These are phyloP conservation scores for Rehmannia glutinosa DNA, from an alignment of 257 asterid species.

Conservation along the genomic window DNA sequence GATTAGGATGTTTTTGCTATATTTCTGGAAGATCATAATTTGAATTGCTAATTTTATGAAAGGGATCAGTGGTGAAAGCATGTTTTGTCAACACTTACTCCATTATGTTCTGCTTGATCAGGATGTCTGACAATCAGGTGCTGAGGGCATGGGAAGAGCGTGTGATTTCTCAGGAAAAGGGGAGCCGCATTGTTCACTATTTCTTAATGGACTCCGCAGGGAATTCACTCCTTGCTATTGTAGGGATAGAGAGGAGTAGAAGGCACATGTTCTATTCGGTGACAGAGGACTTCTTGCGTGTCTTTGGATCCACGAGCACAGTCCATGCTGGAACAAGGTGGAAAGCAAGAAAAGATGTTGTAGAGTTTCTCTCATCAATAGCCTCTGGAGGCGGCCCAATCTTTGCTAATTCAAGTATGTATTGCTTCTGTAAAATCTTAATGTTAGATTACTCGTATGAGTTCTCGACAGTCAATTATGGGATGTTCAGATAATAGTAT, in stretches of 20 bases:
- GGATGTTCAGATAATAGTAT: no score
- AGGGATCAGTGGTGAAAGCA: not conserved
- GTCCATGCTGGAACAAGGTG: conserved; percentile 25
- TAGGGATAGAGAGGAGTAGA: conserved; percentile 35
- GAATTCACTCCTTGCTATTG: conserved; percentile 30
- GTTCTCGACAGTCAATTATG: no score
- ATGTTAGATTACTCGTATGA: no score
- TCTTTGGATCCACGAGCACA: conserved; percentile 20
- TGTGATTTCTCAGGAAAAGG: conserved; percentile 23
- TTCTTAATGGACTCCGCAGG: conserved; percentile 19
- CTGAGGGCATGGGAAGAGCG: conserved; percentile 33
- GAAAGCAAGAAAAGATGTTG: conserved; percentile 28
- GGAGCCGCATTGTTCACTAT: conserved; percentile 31
- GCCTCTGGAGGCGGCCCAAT: conserved; percentile 6
- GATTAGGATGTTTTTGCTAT: not conserved
- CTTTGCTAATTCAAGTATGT: conserved; percentile 35
- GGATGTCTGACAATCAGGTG: conserved; percentile 33
- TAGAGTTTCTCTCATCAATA: conserved; percentile 28
- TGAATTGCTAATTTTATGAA: not conserved
- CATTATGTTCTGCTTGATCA: conserved; percentile 17
- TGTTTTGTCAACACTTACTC: not conserved
- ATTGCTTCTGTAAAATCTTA: not conserved
- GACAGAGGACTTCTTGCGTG: conserved; percentile 29
- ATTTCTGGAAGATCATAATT: not conserved
- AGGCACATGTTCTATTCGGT: conserved; percentile 30